A percentile compares a stretch with the other conserved stretches of the same genome.
These are phyloP conservation scores for Talaromyces sp. DNA, from an alignment of 2,329 filamentous ascomycete genomes.

Conservation along the genomic window DNA sequence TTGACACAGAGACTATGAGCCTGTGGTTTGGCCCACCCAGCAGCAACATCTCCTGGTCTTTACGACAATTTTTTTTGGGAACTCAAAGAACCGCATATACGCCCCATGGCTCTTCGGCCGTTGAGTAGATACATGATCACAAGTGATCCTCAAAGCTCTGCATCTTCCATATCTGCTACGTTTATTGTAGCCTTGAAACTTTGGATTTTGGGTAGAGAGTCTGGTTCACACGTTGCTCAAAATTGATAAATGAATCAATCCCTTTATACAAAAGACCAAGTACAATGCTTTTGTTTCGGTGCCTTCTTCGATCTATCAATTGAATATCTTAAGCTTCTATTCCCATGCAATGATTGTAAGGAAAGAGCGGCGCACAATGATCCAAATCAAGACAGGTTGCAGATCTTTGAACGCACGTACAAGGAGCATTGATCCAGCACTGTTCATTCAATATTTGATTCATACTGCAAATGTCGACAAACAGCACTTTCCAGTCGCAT, in stretches of 20 bases:
- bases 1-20: not conserved
- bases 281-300: not conserved
- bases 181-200: too few species aligned
- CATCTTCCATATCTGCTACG: too few species aligned
- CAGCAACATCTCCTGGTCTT: too few species aligned
- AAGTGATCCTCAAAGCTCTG: not conserved
- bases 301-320: not conserved
- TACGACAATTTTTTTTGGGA: not conserved
- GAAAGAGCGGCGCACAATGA: not conserved
- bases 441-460: too few species aligned
- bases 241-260: too few species aligned
- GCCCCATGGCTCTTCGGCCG: not conserved
- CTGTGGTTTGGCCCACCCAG: not conserved
- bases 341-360: not conserved
- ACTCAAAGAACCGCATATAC: not conserved
- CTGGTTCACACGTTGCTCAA: not conserved
- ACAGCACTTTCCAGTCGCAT: not conserved
- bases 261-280: not conserved
- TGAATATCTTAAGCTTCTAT: not conserved
- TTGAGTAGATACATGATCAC: not conserved
- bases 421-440: not conserved
- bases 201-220: too few species aligned
- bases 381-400: not conserved
- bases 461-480: too few species aligned
- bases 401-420: not conserved